These are phyloP conservation scores for Flaveria linearis DNA, from an alignment of 129 eudicot species.

Conservation along the genomic window DNA sequence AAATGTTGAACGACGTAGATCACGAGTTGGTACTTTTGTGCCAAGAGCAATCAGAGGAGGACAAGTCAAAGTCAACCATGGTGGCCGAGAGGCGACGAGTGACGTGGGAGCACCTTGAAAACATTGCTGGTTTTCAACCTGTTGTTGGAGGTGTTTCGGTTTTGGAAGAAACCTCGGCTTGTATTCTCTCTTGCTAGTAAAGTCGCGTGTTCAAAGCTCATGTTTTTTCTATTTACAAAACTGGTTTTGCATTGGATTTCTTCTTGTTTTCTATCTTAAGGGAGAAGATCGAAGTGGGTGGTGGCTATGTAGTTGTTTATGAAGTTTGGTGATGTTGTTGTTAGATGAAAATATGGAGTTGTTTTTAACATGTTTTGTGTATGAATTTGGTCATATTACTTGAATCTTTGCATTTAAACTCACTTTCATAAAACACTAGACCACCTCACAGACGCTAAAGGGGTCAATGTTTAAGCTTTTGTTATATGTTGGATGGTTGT, in stretches of 20 bases:
- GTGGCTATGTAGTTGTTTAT: constrained; percentile 19
- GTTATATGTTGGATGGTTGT: too few species aligned
- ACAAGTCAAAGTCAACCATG: constrained; percentile 34
- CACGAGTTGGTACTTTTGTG: constrained; percentile 50
- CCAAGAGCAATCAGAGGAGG: constrained; percentile 46
- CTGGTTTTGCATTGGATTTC: constrained; percentile 22
- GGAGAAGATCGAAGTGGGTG: constrained; percentile 22
- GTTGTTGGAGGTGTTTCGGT: constrained; percentile 6
- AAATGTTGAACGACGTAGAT: constrained; percentile 56
- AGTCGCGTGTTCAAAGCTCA: neutral
- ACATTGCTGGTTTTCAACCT: constrained; percentile 11
- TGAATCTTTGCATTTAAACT: neutral
- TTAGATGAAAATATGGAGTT: constrained; percentile 9
- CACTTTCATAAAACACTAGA: neutral
- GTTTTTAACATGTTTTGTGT: constrained; percentile 9
- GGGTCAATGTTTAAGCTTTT: neutral
- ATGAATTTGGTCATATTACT: constrained; percentile 18
- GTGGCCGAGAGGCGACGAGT: constrained; percentile 50
- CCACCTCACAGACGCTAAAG: neutral
- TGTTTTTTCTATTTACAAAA: neutral
- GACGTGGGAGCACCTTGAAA: constrained; percentile 63
- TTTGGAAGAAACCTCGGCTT: constrained; percentile 31
- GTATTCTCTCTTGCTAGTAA: constrained; percentile 47
- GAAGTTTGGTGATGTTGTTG: constrained; percentile 19
- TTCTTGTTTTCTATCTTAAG: constrained; percentile 10